Base-by-base conservation (phyloP, 164 flowering plant species). In the Vitis labrusca region DNA sequence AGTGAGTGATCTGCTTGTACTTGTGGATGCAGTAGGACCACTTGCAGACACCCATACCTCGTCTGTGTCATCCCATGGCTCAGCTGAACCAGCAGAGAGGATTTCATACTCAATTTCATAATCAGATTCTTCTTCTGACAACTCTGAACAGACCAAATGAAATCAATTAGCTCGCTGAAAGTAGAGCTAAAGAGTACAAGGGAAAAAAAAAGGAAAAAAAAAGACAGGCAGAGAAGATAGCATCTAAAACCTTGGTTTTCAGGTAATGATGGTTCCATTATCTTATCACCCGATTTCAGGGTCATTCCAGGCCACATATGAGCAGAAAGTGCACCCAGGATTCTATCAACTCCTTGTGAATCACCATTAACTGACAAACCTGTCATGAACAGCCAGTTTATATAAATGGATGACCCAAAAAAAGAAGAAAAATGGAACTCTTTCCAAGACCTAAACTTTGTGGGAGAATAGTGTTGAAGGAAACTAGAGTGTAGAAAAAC, bases 271-370 rank as follows among this genome's bases (percentile, higher is more conserved):
- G 93, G 89, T 63, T 80, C 76, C 51, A 61, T 63, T 56, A 86
- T 82, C 78, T 63, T 83, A 65, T 88, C 80, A 10, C 93, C 91
- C 60, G 95, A 87, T 74, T 90, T 93, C 67, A 95, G 83, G 69
- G 85, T 66, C 99, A 95, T 91, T 72, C 99, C 97, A 71, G 97
- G 98, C 99, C 99, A 95, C 92, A 95, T 88, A 75, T 95, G 87
- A 65, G 99, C 93, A 80, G 98, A 89, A 63, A 95, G 88, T 60
- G 97, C 98, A 64, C 92, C 94, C 76, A 50, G 76, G 19, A 95
- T 78, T 58, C 97, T 83, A 53, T 91, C 97, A 44, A 93, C 84
- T 70, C 98, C 99, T 84, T 93, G 98, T 27, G 81, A 85, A 89
- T 95, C 99, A 27, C 99, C 98, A 77, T 88, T 87, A 69, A 89